phyloP scores from a whole-genome alignment of 225 moss, liverwort and hornwort genomes.

The Antitrichia curtipendula region DNA sequence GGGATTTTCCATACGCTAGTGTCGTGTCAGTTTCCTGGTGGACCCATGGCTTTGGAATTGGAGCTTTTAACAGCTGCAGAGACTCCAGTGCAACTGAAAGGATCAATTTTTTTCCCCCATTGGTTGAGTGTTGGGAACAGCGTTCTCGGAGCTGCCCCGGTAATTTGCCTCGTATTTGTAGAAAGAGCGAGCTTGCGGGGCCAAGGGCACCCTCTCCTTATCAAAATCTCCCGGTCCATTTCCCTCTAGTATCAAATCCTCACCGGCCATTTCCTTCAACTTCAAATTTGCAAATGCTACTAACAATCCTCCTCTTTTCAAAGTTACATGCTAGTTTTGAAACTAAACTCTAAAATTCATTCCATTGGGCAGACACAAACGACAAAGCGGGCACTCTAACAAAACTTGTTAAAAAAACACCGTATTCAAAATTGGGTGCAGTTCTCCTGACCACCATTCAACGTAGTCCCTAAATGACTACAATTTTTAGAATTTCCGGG shows the following conservation, averaged over 20 bases:
- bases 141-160: rapidly evolving
- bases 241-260: not conserved
- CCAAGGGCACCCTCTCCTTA: not conserved
- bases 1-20: not conserved
- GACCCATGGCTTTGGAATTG: not conserved
- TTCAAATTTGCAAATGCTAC: not conserved
- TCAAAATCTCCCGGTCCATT: not conserved
- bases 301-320: not conserved
- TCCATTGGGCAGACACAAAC: rapidly evolving
- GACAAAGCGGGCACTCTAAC: too few relatives aligned
- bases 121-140: not conserved
- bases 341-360: not conserved
- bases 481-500: too few relatives aligned
- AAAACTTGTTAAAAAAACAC: too few relatives aligned
- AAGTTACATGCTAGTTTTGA: rapidly evolving
- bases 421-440: too few relatives aligned
- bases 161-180: not conserved
- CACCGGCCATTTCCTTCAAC: not conserved
- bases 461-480: too few relatives aligned
- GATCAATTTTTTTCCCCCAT: not conserved
- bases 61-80: not conserved
- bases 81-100: not conserved
- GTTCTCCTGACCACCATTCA: too few relatives aligned
- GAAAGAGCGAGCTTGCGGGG: not conserved
- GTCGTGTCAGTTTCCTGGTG: not conserved